phyloP scores from a whole-genome alignment of 139 green algal species.

The Chlamydomonas sphaeroides region DNA sequence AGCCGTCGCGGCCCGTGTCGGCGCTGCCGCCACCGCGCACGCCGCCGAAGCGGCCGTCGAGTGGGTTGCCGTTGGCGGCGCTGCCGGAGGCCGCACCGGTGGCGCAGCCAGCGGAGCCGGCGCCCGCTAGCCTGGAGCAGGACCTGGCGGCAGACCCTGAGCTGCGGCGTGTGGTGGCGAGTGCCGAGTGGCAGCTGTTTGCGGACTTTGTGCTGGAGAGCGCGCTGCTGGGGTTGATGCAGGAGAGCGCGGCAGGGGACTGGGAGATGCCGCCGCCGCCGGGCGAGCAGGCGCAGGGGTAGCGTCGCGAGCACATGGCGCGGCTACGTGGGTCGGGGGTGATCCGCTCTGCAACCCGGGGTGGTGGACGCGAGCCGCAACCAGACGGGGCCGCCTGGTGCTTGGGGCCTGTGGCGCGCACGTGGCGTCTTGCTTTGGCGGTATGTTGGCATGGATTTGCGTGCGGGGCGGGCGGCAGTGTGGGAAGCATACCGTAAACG shows the following conservation, averaged over 20 bases:
- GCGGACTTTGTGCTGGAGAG: slow-evolving; percentile 57
- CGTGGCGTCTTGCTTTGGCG: too few relatives aligned
- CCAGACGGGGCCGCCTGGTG: too few relatives aligned
- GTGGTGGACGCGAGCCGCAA: too few relatives aligned
- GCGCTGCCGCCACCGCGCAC: neutral
- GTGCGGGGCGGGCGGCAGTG: too few relatives aligned
- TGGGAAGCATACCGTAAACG: too few relatives aligned
- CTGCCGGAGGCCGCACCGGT: neutral
- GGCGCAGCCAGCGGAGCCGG: neutral
- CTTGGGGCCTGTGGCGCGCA: too few relatives aligned
- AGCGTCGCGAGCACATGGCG: too few relatives aligned
- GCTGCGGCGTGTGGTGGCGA: slow-evolving; percentile 10
- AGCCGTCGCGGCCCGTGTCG: neutral
- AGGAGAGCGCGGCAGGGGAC: slow-evolving; percentile 51
- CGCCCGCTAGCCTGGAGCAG: neutral
- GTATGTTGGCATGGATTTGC: too few relatives aligned
- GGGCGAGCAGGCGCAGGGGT: neutral
- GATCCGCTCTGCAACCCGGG: too few relatives aligned
- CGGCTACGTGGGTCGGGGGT: too few relatives aligned
- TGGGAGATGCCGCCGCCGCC: slow-evolving; percentile 45
- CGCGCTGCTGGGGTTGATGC: slow-evolving; percentile 46
- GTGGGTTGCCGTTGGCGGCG: too few relatives aligned
- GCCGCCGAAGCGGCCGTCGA: too few relatives aligned
- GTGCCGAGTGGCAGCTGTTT: slow-evolving; percentile 39
- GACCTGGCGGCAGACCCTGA: slow-evolving; percentile 12